phyloP scores from a whole-genome alignment of 345 rosid species.

The Sonneratia alba region DNA sequence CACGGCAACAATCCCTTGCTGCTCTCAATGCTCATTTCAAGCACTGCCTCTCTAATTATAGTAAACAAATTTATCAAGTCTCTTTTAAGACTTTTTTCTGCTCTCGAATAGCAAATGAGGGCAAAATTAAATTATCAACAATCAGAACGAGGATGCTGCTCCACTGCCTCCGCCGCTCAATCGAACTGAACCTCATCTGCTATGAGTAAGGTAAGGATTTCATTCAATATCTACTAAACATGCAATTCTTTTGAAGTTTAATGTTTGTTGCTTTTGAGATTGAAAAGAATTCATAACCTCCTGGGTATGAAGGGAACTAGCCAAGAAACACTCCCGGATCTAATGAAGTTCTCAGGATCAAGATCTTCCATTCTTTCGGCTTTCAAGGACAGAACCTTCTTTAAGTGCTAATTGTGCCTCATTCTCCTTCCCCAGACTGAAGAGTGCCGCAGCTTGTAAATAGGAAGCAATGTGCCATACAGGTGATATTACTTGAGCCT shows the following conservation, averaged over 20 bases:
- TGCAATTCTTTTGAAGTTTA: not conserved
- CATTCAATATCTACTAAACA: constrained; percentile 1
- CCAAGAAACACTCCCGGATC: not conserved
- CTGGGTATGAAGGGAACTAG: not conserved
- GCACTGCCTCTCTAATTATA: not conserved
- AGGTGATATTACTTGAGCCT: constrained; percentile 66
- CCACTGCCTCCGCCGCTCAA: not conserved
- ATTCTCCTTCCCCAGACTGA: constrained; percentile 50
- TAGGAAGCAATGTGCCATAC: constrained; percentile 71
- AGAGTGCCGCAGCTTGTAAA: constrained; percentile 64
- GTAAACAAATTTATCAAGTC: not conserved
- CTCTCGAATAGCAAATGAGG: not conserved
- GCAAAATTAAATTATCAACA: constrained; percentile 3
- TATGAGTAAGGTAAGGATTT: not conserved
- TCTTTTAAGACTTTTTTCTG: not conserved
- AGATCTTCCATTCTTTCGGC: constrained; percentile 25
- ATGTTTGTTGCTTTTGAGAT: not conserved
- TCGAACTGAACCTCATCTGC: not conserved
- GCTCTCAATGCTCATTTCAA: not conserved
- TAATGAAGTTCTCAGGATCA: constrained; percentile 8
- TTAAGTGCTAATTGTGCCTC: constrained; percentile 60
- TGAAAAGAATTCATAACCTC: not conserved
- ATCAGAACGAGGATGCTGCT: constrained; percentile 2
- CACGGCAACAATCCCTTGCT: not conserved
- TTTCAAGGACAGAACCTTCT: constrained; percentile 66